phyloP scores from a whole-genome alignment of 1,284 basidiomycete species.

The Takashimella tepidaria region DNA sequence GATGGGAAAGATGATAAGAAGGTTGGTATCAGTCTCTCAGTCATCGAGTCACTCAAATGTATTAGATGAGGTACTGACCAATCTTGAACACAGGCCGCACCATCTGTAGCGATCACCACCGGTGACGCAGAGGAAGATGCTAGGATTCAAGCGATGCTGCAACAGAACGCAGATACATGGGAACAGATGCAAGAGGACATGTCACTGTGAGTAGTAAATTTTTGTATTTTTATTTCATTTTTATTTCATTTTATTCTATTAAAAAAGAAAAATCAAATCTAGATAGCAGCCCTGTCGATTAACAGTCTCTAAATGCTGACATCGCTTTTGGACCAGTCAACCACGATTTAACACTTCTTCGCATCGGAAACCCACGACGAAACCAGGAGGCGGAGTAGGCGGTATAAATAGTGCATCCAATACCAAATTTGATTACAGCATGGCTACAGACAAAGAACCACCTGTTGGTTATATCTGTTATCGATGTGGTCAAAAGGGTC shows the following conservation, averaged over 20 bases:
- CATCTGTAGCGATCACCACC: slow-evolving; percentile 32
- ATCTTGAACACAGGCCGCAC: slow-evolving; percentile 5
- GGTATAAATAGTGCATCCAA: slow-evolving; percentile 26
- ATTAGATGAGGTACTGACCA: background rate
- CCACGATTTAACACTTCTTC: slow-evolving; percentile 11
- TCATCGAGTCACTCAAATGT: background rate
- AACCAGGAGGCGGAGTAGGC: slow-evolving; percentile 51
- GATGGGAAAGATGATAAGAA: slow-evolving; percentile 66
- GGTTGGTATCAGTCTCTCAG: too few species aligned
- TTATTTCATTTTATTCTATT: too few species aligned
- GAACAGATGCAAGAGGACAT: slow-evolving; percentile 46
- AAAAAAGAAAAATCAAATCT: too few species aligned
- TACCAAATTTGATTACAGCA: slow-evolving; percentile 39
- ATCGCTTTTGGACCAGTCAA: slow-evolving; percentile 4
- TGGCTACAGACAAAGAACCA: slow-evolving; percentile 51
- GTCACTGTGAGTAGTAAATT: slow-evolving; percentile 32
- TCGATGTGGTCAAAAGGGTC: slow-evolving; percentile 95
- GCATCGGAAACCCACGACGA: slow-evolving; percentile 13
- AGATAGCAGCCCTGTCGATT: too few species aligned
- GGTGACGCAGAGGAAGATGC: slow-evolving; percentile 47
- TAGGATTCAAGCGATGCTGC: slow-evolving; percentile 43
- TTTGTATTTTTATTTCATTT: background rate
- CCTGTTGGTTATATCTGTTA: slow-evolving; percentile 98
- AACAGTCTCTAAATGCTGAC: slow-evolving; percentile 7
- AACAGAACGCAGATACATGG: slow-evolving; percentile 44